These are phyloP conservation scores for Leishmania tropica DNA, from an alignment of 208 protist species.

Conservation along the genomic window DNA sequence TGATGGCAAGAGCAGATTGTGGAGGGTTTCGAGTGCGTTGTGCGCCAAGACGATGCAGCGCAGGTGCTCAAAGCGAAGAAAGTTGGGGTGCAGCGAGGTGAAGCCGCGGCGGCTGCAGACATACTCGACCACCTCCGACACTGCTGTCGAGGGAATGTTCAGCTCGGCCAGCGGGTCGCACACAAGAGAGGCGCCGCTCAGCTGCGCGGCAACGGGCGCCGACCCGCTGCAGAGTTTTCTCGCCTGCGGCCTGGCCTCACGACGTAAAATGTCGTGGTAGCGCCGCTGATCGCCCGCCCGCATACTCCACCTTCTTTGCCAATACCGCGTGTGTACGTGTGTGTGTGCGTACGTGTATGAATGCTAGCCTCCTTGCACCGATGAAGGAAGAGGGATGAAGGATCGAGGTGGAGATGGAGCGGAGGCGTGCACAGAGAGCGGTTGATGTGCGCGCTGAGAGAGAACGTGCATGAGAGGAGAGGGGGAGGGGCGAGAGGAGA, in stretches of 20 bases:
- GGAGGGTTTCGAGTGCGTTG: conserved; percentile 57
- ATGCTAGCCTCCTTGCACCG: not conserved
- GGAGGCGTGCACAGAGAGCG: not conserved
- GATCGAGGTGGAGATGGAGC: not conserved
- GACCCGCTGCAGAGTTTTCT: not conserved
- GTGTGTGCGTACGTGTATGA: not conserved
- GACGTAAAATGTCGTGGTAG: conserved; percentile 39
- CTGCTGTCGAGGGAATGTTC: conserved; percentile 37
- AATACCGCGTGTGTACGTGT: not conserved
- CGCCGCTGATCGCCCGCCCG: conserved; percentile 22
- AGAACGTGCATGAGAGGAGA: not conserved
- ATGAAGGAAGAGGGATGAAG: not conserved
- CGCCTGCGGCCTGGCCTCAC: conserved; percentile 24
- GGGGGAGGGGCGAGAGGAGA: not conserved
- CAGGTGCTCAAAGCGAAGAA: conserved; percentile 65
- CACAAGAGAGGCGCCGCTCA: conserved; percentile 5
- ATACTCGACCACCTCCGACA: conserved; percentile 46
- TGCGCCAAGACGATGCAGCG: conserved; percentile 61
- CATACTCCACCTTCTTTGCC: conserved; percentile 17
- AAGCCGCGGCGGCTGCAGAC: conserved; percentile 49
- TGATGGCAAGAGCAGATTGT: conserved; percentile 40
- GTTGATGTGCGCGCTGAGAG: not conserved
- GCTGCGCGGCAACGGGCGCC: not conserved
- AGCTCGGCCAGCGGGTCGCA: conserved; percentile 66
- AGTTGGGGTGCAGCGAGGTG: conserved; percentile 63